phyloP scores from a whole-genome alignment of 371 early-diverging fungal species.

The Mucor piriformis region DNA sequence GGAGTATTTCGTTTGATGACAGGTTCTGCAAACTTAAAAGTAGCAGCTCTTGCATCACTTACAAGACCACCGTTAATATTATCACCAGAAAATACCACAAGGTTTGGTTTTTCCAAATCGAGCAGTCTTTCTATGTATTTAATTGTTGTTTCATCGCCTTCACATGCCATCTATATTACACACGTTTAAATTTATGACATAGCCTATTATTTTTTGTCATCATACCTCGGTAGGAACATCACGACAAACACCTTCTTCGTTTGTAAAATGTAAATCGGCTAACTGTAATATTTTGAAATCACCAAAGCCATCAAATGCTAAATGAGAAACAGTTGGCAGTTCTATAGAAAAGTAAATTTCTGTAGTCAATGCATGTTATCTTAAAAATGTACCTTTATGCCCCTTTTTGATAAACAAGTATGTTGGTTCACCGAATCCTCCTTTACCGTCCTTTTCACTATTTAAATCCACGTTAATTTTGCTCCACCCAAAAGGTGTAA shows the following conservation, averaged over 20 bases:
- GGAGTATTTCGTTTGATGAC: slow-evolving; percentile 52
- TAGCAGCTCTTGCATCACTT: slow-evolving; percentile 46
- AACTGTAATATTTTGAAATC: slow-evolving; percentile 60
- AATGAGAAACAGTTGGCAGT: slow-evolving; percentile 25
- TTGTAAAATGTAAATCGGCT: slow-evolving; percentile 61
- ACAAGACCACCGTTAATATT: slow-evolving; percentile 52
- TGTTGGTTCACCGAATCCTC: slow-evolving; percentile 42
- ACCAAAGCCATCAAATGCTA: slow-evolving; percentile 45
- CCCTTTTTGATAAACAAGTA: slow-evolving; percentile 33
- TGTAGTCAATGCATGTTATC: neutral
- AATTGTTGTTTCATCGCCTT: slow-evolving; percentile 50
- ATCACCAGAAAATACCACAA: slow-evolving; percentile 63
- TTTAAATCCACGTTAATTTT: slow-evolving; percentile 39
- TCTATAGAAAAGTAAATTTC: slow-evolving; percentile 14
- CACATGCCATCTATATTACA: slow-evolving; percentile 24
- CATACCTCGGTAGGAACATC: slow-evolving; percentile 43
- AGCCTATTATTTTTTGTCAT: neutral
- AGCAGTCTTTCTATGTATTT: slow-evolving; percentile 46
- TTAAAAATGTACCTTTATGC: slow-evolving; percentile 38
- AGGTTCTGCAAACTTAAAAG: slow-evolving; percentile 51
- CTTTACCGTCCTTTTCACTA: slow-evolving; percentile 29
- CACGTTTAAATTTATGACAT: no score
- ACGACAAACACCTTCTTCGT: slow-evolving; percentile 47
- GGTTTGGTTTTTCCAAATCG: slow-evolving; percentile 53
- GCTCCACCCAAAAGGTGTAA: slow-evolving; percentile 39